Evolutionary conservation across 768 basidiomycete genomes (phyloP), one percentile per base, ranked within the genome.

Genomic region (Boletus barrowsii): DNA sequence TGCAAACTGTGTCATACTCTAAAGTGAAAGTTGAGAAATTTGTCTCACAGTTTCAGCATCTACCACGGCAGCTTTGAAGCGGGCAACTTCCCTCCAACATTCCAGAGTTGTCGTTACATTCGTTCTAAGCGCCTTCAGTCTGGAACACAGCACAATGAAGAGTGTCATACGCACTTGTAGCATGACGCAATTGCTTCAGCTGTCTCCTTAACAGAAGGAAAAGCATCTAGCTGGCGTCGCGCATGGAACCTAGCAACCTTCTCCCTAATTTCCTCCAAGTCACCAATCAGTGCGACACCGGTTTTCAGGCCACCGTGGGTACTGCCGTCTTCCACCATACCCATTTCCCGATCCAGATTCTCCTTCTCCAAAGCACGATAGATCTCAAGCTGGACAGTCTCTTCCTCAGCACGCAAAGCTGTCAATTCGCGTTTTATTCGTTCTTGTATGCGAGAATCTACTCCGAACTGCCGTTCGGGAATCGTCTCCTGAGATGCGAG

Each of bases 331-430:
- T 78, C 81, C 15, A 77, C 76, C 75, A 80, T 77, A 26, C 71
- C 68, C 60, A 75, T 78, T 72, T 93, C 91, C 53, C 80, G 79
- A 69, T 93, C 88, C 47, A 94, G 69, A 71, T 94, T 95, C 75
- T 94, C 92, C 74, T 85, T 87, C 75, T 94, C 88, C 45, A 95
- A 75, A 2, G 88, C 90, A 32, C 68, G 74, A 63, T 90, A 87
- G 33, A 95, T 92, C 72, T 91, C 82, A 44, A 76, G 73, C 41
- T 80, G 82, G 11, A 95, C 84, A 35, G 74, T 68, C 55, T 83
- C 82, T 68, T 92, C 91, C 64, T 90, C 84, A 29, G 77, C 73
- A 32, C 81, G 84, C 59, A 94, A 75, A 39, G 79, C 79, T 29
- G 77, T 70, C 17, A 92, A 73, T 68, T 92, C 90, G 39, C 75